Evolutionary conservation across 2,329 filamentous ascomycete genomes (phyloP).

Genomic region (Pseudogymnoascus sp.): DNA sequence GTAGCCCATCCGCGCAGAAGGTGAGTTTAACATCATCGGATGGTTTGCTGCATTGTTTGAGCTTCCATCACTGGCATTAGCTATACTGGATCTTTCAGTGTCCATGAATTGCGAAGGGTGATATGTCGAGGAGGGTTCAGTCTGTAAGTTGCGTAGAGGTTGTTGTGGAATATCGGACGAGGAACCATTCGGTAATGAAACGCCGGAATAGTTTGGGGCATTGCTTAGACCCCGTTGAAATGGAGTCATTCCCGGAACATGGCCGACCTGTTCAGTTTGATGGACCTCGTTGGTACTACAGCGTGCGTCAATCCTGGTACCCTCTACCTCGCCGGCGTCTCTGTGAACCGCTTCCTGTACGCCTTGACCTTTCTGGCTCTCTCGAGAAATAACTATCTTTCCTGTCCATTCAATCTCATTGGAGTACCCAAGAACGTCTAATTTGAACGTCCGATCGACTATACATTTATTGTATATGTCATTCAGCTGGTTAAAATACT

Average conservation of each 20-base stretch:
- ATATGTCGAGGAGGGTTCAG: neutral
- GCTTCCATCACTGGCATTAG: neutral
- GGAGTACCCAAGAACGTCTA: constrained; percentile 16
- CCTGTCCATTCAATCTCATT: constrained; percentile 6
- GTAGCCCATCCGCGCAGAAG: constrained; percentile 10
- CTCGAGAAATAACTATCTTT: neutral
- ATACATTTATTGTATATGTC: constrained; percentile 13
- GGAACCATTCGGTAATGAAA: neutral
- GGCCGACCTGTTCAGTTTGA: neutral
- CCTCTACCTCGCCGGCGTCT: neutral
- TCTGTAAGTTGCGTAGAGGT: neutral
- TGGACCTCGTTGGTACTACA: neutral
- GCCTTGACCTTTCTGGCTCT: neutral
- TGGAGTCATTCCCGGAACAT: neutral
- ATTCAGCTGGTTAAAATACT: constrained; percentile 18
- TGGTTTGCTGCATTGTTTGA: constrained; percentile 9
- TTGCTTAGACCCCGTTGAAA: neutral
- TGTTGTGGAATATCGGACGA: neutral
- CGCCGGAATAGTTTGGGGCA: neutral
- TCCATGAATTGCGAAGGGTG: neutral
- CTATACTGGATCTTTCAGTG: neutral
- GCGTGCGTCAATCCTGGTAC: neutral
- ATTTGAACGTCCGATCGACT: constrained; percentile 8
- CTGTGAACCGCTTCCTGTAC: neutral
- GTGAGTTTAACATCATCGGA: constrained; percentile 12